A percentile compares a stretch with the other conserved stretches of the same genome.
phyloP scores from a whole-genome alignment of 306 rosid species.

The Leucaena leucocephala region DNA sequence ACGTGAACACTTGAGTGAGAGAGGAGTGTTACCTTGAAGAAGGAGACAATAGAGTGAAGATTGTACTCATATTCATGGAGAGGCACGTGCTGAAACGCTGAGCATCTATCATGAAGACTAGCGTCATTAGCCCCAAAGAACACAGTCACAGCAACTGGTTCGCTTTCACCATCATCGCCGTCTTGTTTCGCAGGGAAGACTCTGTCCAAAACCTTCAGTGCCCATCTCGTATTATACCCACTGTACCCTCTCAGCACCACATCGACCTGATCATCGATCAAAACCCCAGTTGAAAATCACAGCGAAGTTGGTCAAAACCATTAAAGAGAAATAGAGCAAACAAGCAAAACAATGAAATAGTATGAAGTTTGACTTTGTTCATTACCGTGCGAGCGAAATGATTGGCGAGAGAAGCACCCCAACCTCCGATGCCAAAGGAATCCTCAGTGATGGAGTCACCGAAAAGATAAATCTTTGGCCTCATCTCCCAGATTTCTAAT shows the following conservation, averaged over 20 bases:
- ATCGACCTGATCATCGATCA: constrained; percentile 51
- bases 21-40: constrained; percentile 60
- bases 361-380: background rate
- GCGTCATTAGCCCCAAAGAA: constrained; percentile 98
- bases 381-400: constrained; percentile 78
- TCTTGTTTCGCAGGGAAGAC: constrained; percentile 52
- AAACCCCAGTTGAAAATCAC: background rate
- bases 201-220: constrained; percentile 65
- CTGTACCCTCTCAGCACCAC: constrained; percentile 84
- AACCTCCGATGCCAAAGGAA: constrained; percentile 68
- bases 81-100: constrained; percentile 84
- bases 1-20: background rate
- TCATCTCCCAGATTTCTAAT: constrained; percentile 35
- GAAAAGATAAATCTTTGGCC: constrained; percentile 76
- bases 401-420: constrained; percentile 88
- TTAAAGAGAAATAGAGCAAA: background rate
- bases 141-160: constrained; percentile 65
- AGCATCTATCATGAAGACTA: constrained; percentile 63
- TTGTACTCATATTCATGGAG: constrained; percentile 66
- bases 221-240: constrained; percentile 92
- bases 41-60: constrained; percentile 63
- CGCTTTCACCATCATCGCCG: constrained; percentile 33
- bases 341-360: background rate
- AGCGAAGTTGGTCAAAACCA: constrained; percentile 10
- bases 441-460: constrained; percentile 90